Conservation (phyloP, 345 rosid species). For the Triadica sebifera region DNA sequence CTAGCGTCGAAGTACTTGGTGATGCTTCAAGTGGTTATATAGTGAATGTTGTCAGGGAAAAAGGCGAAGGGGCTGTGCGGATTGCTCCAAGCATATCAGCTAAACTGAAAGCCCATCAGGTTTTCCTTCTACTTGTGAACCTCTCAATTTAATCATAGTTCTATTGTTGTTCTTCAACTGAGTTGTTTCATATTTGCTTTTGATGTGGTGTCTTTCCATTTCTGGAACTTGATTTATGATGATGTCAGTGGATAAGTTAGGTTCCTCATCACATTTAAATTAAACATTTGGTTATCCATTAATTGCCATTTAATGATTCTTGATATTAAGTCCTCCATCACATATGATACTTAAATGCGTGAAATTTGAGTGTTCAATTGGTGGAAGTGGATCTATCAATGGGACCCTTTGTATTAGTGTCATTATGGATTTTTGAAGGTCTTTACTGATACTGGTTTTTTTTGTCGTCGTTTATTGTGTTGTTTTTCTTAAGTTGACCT, state of each 20-base stretch:
- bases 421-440: neutral
- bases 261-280: neutral
- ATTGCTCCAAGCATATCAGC: constrained; percentile 82
- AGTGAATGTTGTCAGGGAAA: constrained; percentile 96
- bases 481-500: constrained; percentile 10
- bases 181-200: neutral
- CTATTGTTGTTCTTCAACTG: neutral
- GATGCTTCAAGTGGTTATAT: constrained; percentile 77
- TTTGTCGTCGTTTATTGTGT: constrained; percentile 12
- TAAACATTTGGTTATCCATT: neutral
- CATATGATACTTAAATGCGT: neutral
- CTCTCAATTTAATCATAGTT: neutral
- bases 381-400: constrained; percentile 1
- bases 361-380: neutral
- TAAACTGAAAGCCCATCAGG: constrained; percentile 96
- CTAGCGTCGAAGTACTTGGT: constrained; percentile 72
- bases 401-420: neutral
- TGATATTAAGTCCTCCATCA: neutral
- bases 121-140: constrained; percentile 27
- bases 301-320: neutral
- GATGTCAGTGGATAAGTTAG: neutral
- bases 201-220: neutral
- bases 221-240: neutral
- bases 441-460: constrained; percentile 7
- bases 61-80: constrained; percentile 91